Evolutionary conservation across 73 alveolate species (phyloP), one percentile per base, ranked within the genome.

Genomic region (Paramecium sexaurelia): DNA sequence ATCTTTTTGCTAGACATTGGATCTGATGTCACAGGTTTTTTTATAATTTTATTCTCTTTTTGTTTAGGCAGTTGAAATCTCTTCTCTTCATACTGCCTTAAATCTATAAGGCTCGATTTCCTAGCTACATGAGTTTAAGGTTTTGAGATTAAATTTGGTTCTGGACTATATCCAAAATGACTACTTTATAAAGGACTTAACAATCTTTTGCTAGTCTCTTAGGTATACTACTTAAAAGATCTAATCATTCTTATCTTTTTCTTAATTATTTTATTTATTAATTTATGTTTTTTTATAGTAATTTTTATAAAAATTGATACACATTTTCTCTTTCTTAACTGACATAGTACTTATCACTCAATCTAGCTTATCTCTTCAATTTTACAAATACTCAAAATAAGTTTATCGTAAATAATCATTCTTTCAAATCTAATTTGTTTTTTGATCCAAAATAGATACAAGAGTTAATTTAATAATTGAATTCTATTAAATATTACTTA

Each of bases 151-250:
- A 29, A 37, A n/a, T 33, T 71, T 32, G 86, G 55, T 13, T 37
- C 86, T 71, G 86, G 86, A 37, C 86, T 71, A 36, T 71, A 71
- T 35, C 86, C 86, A 71, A 33, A 71, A 36, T 71, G 86, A 15
- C 20, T 6, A 71, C 56, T 36, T 35, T 71, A 15, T 19, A 35
- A 19, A 15, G 86, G 86, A 37, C 86, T 71, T 10, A 71, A 36
- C 13, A 71, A 20, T 71, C 86, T 1, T 29, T 61, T 26, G 43
- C 45, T 61, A 6, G 19, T 32, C 43, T 61, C 83, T 11, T 61
- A 61, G 9, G 83, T 61, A 29, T 61, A 61, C 26, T 61, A 32
- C 83, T 61, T 61, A 32, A 61, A 61, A 32, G 83, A 61, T 61
- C 83, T 61, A 61, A 61, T 29, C 83, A 61, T 61, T 6, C 24